Evolutionary conservation across 208 protist genomes (phyloP), one percentile per base, ranked within the genome.

Genomic region (Leptomonas pyrrhocoris): DNA sequence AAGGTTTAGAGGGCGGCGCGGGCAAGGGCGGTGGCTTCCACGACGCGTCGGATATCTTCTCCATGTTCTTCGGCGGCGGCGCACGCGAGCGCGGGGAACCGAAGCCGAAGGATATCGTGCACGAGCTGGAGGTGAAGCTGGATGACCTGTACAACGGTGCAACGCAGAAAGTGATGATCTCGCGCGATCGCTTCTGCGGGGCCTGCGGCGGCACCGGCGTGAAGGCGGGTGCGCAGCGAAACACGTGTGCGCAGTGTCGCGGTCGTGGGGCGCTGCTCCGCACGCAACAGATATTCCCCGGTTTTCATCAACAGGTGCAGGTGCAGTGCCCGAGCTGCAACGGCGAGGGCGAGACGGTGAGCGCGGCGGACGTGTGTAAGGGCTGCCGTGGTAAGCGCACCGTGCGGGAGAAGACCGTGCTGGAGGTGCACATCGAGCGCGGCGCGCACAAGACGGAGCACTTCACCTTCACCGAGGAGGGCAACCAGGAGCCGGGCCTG

Each of bases 81-180:
- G 42, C 72, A 25, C 70, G 66, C 18, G 61, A 73, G 66, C 79
- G 84, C 6, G 88, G 94, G 19, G 85, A 92, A 61, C 78, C 82
- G 21, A 98, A 98, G 83, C 96, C 93, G 61, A 94, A 98, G 74
- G 94, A 98, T 69, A 79, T 99, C 25, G 88, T 96, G 31, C 94
- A 98, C 66, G 87, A 92, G 61, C 63, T 99, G 30, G 64, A 74
- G 19, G 92, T 98, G 21, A 93, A 83, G 4, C 90, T 99, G 16
- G 98, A 99, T 71, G 97, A 99, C 74, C 62, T 99, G 40, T 99
- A 99, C 86, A 96, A 90, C 40, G 98, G 98, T 45, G 93, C 90
- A 42, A 93, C 86, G 13, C 87, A 85, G 59, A 98, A 98, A 57
- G 69, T 99, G 12, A 73, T 78, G 15, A 84, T 99, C 53, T 93